These are phyloP conservation scores for Parvularia atlantis DNA, from an alignment of 78 protist species.

Conservation along the genomic window DNA sequence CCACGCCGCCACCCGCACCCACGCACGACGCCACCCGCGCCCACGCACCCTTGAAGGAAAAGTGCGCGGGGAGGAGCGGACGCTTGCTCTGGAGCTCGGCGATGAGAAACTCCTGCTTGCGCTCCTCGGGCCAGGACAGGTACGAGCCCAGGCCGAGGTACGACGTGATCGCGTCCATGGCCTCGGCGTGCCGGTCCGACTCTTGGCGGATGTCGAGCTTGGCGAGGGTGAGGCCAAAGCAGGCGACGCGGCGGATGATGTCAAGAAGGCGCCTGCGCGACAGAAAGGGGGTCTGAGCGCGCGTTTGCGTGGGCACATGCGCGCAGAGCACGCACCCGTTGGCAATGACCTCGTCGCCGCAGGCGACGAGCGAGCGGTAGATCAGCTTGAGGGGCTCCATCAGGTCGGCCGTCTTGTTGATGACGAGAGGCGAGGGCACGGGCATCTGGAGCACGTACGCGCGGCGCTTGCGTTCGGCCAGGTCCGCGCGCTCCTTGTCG, in stretches of 20 bases:
- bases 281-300: no score
- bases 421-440: neutral
- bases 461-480: neutral
- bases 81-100: conserved; percentile 12
- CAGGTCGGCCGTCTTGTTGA: conserved; percentile 21
- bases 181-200: conserved; percentile 42
- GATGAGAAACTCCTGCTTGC: conserved; percentile 8
- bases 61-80: conserved; percentile 36
- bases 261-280: conserved; percentile 52
- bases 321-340: no score
- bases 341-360: conserved; percentile 44
- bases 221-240: conserved; percentile 46
- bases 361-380: conserved; percentile 36
- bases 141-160: conserved; percentile 50
- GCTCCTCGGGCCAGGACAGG: conserved; percentile 22
- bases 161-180: conserved; percentile 38
- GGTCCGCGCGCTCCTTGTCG: neutral
- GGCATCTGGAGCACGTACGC: neutral
- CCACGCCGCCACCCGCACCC: neutral
- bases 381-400: conserved; percentile 27
- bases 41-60: no score
- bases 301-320: no score
- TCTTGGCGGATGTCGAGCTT: conserved; percentile 58
- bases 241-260: conserved; percentile 34
- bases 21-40: no score